Evolutionary conservation across 1,139 yeast species (phyloP), one percentile per base, ranked within the genome.

Genomic region (Candida sp.): DNA sequence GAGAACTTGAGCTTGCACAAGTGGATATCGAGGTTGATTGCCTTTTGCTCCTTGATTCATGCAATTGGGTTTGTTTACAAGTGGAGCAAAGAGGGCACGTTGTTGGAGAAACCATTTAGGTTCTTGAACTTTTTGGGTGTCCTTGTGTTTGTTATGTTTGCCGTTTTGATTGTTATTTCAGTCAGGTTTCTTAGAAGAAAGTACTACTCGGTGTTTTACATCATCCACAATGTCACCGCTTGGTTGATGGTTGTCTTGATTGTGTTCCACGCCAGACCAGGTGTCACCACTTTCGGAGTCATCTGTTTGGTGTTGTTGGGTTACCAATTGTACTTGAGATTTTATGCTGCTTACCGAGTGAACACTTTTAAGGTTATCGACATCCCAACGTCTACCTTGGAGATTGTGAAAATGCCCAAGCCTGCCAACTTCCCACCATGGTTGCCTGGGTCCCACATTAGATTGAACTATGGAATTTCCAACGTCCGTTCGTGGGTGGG

Each of bases 11-110:
- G 73, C 9, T 62, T 89, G 11, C 98, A 92, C 68, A 90, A 90
- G 65, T 90, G 97, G 97, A 66, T 88, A 0, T 86, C 96, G 1
- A 72, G 98, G 55, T 54, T 86, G 2, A 80, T 88, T 4, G 75
- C 88, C 0, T 57, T 78, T 0, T 69, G 83, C 40, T 81, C 83
- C 0, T 44, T 77, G 0, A 44, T 81, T 8, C 98, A 92, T 62
- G 77, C 88, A 0, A 53, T 76, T 31, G 85, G 84, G n/a, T 90
- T 73, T 67, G 50, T 78, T 3, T 63, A 66, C 27, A 72, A 72
- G 55, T 87, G 88, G 85, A 58, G 63, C 28, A 44, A 56, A n/a
- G 68, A 63, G 11, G 73, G 73, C 2, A 58, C 68, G 1, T 48
- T 80, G 1, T 44, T 54, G 41, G 42, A 7, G 8, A 85, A 85